Evolutionary conservation across 1,139 yeast genomes (phyloP).

Genomic region (Blastobotrys ciferrii): DNA sequence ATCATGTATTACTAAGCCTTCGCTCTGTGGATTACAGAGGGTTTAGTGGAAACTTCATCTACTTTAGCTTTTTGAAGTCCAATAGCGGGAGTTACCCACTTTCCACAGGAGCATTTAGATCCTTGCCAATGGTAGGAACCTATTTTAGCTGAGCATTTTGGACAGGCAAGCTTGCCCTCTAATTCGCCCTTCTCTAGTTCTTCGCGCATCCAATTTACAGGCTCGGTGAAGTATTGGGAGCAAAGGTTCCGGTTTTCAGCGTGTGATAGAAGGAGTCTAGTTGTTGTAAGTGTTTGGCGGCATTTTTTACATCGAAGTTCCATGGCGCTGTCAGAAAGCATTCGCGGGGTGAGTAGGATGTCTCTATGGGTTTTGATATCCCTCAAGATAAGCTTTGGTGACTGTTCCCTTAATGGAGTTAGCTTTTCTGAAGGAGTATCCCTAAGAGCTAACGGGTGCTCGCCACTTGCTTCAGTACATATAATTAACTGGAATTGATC

Average conservation of each 20-base stretch:
- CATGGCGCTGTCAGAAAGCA: constrained; percentile 16
- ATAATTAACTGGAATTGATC: neutral
- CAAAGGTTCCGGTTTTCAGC: constrained; percentile 42
- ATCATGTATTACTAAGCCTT: constrained; percentile 12
- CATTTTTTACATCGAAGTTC: constrained; percentile 37
- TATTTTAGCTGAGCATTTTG: constrained; percentile 66
- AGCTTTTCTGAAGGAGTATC: constrained; percentile 1
- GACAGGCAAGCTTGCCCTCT: constrained; percentile 85
- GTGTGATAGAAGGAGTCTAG: constrained; percentile 29
- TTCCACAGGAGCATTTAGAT: constrained; percentile 88
- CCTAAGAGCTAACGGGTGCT: neutral
- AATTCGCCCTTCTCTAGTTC: constrained; percentile 66
- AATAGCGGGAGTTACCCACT: constrained; percentile 93
- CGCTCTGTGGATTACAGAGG: constrained; percentile 12
- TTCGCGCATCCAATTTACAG: constrained; percentile 84
- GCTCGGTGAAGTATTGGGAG: constrained; percentile 86
- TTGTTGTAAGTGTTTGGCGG: constrained; percentile 31
- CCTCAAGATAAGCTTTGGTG: neutral
- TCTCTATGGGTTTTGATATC: constrained; percentile 1
- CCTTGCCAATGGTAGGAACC: constrained; percentile 98
- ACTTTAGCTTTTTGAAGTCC: constrained; percentile 79
- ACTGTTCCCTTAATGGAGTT: neutral
- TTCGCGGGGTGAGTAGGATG: constrained; percentile 1
- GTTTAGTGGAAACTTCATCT: constrained; percentile 49
- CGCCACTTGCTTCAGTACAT: neutral